Percentiles rank a stretch among this genome's conserved stretches.
These are phyloP conservation scores for Scenedesmus sp. DNA, from an alignment of 163 green algal species.

Conservation along the genomic window DNA sequence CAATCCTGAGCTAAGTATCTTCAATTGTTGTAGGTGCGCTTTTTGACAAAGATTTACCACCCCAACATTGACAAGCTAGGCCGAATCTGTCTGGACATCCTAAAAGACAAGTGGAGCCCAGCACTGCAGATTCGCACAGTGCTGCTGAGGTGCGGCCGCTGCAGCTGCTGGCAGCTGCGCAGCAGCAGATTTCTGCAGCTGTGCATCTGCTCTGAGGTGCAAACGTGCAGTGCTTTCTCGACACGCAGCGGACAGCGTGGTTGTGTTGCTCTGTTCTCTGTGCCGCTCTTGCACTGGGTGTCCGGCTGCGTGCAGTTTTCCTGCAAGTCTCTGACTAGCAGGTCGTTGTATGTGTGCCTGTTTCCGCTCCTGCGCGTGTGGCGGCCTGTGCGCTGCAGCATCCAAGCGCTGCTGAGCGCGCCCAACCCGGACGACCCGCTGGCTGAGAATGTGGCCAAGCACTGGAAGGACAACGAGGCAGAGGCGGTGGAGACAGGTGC, in stretches of 20 bases:
- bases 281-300: too few relatives aligned
- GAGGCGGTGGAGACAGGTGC: constrained; percentile 84
- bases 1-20: background rate
- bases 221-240: too few relatives aligned
- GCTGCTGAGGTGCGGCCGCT: constrained; percentile 80
- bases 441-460: constrained; percentile 94
- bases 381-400: constrained; percentile 68
- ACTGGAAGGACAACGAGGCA: constrained; percentile 97
- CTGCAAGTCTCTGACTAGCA: too few relatives aligned
- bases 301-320: too few relatives aligned
- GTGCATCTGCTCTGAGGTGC: too few relatives aligned
- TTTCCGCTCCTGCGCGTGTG: constrained; percentile 3
- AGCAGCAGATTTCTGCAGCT: background rate
- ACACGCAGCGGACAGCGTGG: too few relatives aligned
- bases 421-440: constrained; percentile 99
- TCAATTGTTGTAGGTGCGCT: constrained; percentile 85
- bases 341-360: background rate
- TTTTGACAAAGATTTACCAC: constrained; percentile 99
- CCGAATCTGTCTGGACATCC: constrained; percentile 98
- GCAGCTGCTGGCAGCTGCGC: background rate
- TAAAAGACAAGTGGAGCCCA: constrained; percentile 99
- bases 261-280: too few relatives aligned
- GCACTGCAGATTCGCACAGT: constrained; percentile 99
- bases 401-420: constrained; percentile 96
- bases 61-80: constrained; percentile 99